Base-by-base conservation (phyloP, 1,284 basidiomycete species). In the Pterulicium gracile region DNA sequence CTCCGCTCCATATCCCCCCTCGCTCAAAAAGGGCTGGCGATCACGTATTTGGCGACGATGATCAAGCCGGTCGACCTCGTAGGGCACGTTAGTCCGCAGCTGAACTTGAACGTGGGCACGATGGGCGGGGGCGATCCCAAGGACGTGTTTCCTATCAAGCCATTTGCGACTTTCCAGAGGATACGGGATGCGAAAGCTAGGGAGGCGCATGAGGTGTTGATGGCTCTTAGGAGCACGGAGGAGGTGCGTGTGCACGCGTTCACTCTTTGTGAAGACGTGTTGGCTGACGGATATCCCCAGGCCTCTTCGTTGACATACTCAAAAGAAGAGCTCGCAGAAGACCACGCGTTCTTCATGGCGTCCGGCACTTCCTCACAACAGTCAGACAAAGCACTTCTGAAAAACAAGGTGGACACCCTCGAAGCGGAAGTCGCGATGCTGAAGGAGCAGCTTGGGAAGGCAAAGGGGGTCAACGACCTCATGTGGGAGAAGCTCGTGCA, bases 401-500 rank as follows among this genome's bases (percentile, higher is more conserved):
- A 78, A 49, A 62, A 70, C 17, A 76, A 73, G 36, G 69, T 90
- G 5, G 58, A 71, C n/a, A 77, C 81, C 52, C 73, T 94, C 0
- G 81, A 89, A 60, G 63, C 66, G 2, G 88, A 94, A 59, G 72
- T 91, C 5, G 67, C 69, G 45, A 65, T 62, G 18, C 61, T 93
- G 48, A 73, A 70, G 24, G 73, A 76, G 42, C 81, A 89, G 52
- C 66, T 95, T 1, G 77, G 77, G 20, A 82, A 79, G 58, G 91
- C 91, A 3, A 88, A 88, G 56, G 77, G 80, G 24, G 73, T 93
- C 48, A 95, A 94, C 54, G 88, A 93, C 56, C 72, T 76, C 45
- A 93, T 94, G 83, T 94, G 91, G 91, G 83, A 86, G 53, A 77
- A 74, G 1, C 76, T 93, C 2, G 81, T 88, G 22, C 75, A 80